Base-by-base conservation (phyloP, 805 yeast species). In the Candida hungchunana region DNA sequence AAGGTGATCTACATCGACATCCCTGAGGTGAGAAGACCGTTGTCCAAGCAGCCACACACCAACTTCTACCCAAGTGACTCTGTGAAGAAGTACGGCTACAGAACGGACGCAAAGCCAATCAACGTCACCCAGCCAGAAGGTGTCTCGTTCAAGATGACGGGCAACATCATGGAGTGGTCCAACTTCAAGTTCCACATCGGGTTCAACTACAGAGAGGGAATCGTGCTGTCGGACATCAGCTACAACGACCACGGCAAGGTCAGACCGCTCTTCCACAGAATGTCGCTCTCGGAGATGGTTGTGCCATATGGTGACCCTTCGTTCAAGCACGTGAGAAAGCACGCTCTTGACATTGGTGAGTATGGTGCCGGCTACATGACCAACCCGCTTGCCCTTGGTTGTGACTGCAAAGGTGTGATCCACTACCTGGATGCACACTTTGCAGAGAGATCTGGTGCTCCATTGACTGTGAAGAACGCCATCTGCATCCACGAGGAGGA, bases 361-460 rank as follows among this genome's bases (percentile, higher is more conserved):
- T 82, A 82, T 58, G 93, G 93, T 64, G 90, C 88, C 44, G 93
- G 93, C 55, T 76, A 77, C 66, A 77, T 83, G 79, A 79, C 93
- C 36, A 83, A 83, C 63, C 84, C 89, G 22, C 69, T 83, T 46
- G 64, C 82, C 15, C 70, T 82, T 37, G 90, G 90, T 27, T 83
- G 93, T 59, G 93, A 83, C 60, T 83, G 93, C 67, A 82, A 83
- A 60, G 93, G 93, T 57, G 86, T 77, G 29, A 83, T 83, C 51
- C 89, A 84, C 59, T 83, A 83, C 64, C 57, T 83, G 61, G 89
- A 83, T 61, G 89, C 85, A n/a, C 79, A 76, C 59, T 79, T 81
- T 55, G 69, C 79, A 22, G 77, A 76, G 60, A 73, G 77, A 59
- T 59, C 66, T 8, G 93, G 93, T 56, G 79, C 73, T 16, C 79